Evolutionary conservation across 176 grass and related monocot genomes (phyloP).

Genomic region (Tuctoria greenei): DNA sequence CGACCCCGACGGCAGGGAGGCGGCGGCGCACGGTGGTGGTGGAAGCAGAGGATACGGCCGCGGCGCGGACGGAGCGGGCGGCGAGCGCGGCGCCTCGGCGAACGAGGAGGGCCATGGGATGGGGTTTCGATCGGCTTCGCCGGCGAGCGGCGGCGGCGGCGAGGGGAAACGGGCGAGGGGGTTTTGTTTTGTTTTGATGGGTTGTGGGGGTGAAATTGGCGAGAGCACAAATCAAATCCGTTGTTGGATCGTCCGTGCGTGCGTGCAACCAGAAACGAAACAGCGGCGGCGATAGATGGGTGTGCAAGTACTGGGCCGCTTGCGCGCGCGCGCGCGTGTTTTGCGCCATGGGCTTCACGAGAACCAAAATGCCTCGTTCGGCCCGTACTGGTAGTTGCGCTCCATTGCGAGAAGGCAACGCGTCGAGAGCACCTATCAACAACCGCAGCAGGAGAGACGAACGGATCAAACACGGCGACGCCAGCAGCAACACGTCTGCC

Average conservation of each 20-base stretch:
- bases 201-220: not conserved
- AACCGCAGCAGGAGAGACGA: not conserved
- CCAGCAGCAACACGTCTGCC: not conserved
- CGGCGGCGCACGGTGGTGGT: conserved; percentile 42
- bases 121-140: conserved; percentile 21
- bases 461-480: not conserved
- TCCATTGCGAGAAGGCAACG: not conserved
- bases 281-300: too few relatives aligned
- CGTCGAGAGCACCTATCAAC: not conserved
- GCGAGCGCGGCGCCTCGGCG: conserved; percentile 37
- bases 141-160: conserved; percentile 33
- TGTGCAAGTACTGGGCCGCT: too few relatives aligned
- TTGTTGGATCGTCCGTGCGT: not conserved
- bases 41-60: conserved; percentile 28
- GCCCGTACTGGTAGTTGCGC: not conserved
- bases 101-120: conserved; percentile 44
- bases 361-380: too few relatives aligned
- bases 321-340: too few relatives aligned
- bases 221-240: not conserved
- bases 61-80: conserved; percentile 41
- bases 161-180: not conserved
- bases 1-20: conserved; percentile 27
- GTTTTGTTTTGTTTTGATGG: conserved; percentile 28
- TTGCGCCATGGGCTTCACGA: not conserved
- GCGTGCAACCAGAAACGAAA: too few relatives aligned